A percentile compares a stretch with the other conserved stretches of the same genome.
These are phyloP conservation scores for Neofusicoccum sp. DNA, from an alignment of 2,329 filamentous ascomycete species.

Conservation along the genomic window DNA sequence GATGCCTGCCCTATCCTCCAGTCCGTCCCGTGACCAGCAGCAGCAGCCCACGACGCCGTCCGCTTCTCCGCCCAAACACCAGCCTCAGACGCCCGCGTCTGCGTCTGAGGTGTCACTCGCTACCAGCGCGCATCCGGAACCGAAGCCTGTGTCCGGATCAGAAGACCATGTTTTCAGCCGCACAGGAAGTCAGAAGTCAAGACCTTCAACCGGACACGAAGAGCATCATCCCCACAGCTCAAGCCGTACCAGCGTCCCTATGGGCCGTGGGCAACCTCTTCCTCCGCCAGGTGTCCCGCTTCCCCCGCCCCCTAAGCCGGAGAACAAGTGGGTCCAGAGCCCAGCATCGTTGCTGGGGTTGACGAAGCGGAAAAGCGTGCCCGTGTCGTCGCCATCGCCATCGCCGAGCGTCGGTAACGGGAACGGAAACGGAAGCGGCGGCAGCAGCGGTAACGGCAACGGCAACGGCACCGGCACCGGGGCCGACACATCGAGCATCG, in stretches of 20 bases:
- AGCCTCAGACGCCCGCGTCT: too few relatives aligned
- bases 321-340: conserved; percentile 32
- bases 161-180: background rate
- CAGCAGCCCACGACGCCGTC: background rate
- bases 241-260: conserved; percentile 49
- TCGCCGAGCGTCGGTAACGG: background rate
- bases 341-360: background rate
- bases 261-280: conserved; percentile 78
- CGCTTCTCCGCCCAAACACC: background rate
- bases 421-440: background rate
- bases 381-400: conserved; percentile 48
- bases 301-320: conserved; percentile 64
- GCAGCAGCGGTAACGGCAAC: background rate
- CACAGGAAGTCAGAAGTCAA: conserved; percentile 10
- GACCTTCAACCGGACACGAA: background rate
- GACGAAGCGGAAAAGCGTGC: conserved; percentile 35
- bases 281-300: conserved; percentile 79
- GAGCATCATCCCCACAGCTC: background rate
- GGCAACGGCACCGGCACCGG: background rate
- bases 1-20: background rate
- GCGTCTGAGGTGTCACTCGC: too few relatives aligned
- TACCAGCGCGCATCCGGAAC: background rate
- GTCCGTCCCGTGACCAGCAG: background rate
- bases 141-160: background rate
- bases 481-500: background rate